Percentiles rank a stretch among this genome's conserved stretches.
Evolutionary conservation across 1,139 yeast species (phyloP).

Genomic region (Yamadazyma kanchanaburiensis): DNA sequence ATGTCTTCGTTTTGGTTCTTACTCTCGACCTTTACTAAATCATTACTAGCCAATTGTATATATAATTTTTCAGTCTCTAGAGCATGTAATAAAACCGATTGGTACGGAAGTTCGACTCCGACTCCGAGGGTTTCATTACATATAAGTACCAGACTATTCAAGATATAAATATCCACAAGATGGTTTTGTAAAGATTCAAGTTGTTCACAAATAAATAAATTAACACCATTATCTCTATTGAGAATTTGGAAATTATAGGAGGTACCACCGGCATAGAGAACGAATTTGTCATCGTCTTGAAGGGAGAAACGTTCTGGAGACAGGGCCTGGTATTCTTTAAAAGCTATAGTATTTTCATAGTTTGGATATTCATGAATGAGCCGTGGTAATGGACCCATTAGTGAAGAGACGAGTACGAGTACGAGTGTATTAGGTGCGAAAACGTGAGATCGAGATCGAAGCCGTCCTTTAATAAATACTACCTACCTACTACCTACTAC

Average conservation of each 20-base stretch:
- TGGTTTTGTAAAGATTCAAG: conserved; percentile 5
- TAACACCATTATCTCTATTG: conserved; percentile 17
- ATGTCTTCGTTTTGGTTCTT: conserved; percentile 4
- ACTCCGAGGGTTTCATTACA: conserved; percentile 27
- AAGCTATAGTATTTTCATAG: conserved; percentile 40
- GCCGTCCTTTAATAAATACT: no score
- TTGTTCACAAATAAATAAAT: conserved; percentile 9
- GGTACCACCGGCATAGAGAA: conserved; percentile 39
- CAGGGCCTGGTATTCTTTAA: conserved; percentile 29
- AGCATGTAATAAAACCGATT: conserved; percentile 36
- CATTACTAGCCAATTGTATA: conserved; percentile 29
- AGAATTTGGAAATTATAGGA: conserved; percentile 14
- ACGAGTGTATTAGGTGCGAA: not conserved
- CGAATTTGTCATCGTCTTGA: conserved; percentile 40
- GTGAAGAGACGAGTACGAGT: not conserved
- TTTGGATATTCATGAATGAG: conserved; percentile 35
- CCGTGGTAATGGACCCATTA: conserved; percentile 15
- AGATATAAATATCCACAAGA: conserved; percentile 29
- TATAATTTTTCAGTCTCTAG: conserved; percentile 22
- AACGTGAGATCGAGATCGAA: not conserved
- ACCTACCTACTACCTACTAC: no score
- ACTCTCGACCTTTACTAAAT: conserved; percentile 10
- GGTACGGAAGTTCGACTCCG: conserved; percentile 43
- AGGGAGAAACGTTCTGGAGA: conserved; percentile 39
- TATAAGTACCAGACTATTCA: conserved; percentile 34